phyloP scores from a whole-genome alignment of 495 filamentous ascomycete genomes.

The Pyrenula massariospora region DNA sequence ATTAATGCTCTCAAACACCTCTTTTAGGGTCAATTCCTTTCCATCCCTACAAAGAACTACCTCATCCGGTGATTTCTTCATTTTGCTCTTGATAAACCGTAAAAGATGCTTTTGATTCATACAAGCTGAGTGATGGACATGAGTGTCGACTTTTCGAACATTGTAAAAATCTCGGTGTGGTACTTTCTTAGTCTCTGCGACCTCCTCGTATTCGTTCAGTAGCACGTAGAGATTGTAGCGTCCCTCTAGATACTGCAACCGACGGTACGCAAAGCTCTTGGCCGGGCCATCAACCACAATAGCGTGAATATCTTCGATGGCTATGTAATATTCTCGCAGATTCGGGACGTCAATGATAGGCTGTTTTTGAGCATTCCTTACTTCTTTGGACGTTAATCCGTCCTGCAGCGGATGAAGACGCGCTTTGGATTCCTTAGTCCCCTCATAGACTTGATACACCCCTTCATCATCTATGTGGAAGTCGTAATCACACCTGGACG shows the following conservation, averaged over 20 bases:
- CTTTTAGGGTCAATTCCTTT: constrained; percentile 77
- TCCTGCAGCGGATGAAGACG: constrained; percentile 7
- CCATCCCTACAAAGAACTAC: constrained; percentile 87
- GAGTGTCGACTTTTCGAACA: constrained; percentile 95
- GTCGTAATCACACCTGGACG: constrained; percentile 24
- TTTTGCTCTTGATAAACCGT: constrained; percentile 98
- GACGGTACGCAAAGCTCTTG: constrained; percentile 92
- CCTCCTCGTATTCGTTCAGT: constrained; percentile 93
- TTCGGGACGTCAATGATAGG: constrained; percentile 77
- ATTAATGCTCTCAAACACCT: constrained; percentile 96
- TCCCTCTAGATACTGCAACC: constrained; percentile 88
- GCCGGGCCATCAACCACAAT: constrained; percentile 88
- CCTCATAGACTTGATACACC: constrained; percentile 82
- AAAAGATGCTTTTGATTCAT: constrained; percentile 99
- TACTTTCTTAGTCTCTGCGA: constrained; percentile 92
- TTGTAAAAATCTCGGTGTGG: constrained; percentile 99
- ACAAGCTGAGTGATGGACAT: constrained; percentile 97
- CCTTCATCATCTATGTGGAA: constrained; percentile 72
- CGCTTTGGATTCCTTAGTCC: neutral
- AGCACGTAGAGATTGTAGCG: constrained; percentile 91
- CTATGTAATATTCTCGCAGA: constrained; percentile 87
- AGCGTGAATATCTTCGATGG: constrained; percentile 74
- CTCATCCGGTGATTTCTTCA: constrained; percentile 94
- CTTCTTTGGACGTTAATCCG: constrained; percentile 20
- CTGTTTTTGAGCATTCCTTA: constrained; percentile 38